Conservation (phyloP, 805 yeast species). For the Wickerhamomyces subpelliculosus region DNA sequence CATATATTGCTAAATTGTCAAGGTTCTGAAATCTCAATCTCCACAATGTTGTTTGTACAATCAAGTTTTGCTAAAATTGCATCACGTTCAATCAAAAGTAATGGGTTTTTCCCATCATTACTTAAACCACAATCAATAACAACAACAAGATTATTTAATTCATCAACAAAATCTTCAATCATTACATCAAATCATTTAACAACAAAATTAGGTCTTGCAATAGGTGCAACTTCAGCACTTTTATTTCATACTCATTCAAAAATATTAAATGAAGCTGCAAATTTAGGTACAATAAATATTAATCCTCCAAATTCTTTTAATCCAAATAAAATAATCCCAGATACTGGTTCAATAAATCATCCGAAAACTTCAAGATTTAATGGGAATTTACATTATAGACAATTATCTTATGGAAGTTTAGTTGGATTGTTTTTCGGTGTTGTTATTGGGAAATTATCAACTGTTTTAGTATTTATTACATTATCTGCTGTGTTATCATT, state of each 20-base stretch:
- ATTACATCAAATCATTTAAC: not conserved
- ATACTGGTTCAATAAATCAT: conserved; percentile 1
- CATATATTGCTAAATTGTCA: too few species aligned
- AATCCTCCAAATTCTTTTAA: conserved; percentile 2
- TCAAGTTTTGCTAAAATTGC: conserved; percentile 4
- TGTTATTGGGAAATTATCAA: conserved; percentile 50
- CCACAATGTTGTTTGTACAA: too few species aligned
- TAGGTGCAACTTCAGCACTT: conserved; percentile 19
- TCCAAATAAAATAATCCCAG: conserved; percentile 1
- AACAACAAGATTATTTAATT: not conserved
- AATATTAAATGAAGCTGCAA: conserved; percentile 20
- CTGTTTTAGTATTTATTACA: conserved; percentile 43
- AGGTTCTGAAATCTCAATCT: too few species aligned
- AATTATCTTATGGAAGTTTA: conserved; percentile 54
- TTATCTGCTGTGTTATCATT: conserved; percentile 34
- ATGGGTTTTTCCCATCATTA: not conserved
- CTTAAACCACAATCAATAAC: conserved; percentile 1
- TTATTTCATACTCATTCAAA: conserved; percentile 14
- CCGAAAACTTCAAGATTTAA: conserved; percentile 24
- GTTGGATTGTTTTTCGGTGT: conserved; percentile 53
- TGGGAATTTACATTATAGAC: conserved; percentile 47
- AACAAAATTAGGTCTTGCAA: conserved; percentile 13
- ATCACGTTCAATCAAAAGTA: conserved; percentile 2
- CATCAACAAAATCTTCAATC: too few species aligned
- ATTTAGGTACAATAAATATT: conserved; percentile 15